phyloP scores from a whole-genome alignment of 192 early-diverging fungal genomes.

The Rhizoclosmatium sp. region DNA sequence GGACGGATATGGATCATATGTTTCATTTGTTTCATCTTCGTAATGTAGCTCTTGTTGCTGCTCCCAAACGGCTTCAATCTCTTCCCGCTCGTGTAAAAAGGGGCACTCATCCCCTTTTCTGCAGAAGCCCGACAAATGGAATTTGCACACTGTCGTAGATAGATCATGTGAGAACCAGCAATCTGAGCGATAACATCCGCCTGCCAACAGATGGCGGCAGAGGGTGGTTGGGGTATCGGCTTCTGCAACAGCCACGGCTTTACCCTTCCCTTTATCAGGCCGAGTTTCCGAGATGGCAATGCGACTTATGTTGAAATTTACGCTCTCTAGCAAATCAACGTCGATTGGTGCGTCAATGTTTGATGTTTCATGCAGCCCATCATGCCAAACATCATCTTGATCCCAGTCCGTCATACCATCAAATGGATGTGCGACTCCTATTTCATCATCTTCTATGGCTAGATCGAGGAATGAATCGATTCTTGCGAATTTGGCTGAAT shows the following conservation, averaged over 20 bases:
- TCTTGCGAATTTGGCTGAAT: neutral
- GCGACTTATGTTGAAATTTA: neutral
- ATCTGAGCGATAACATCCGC: constrained; percentile 54
- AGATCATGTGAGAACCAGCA: constrained; percentile 65
- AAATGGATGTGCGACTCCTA: neutral
- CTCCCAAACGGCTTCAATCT: neutral
- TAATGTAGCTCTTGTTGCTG: neutral
- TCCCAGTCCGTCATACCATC: neutral
- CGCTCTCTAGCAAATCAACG: neutral
- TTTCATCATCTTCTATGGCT: neutral
- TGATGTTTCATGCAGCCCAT: neutral
- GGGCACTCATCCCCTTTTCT: constrained; percentile 50
- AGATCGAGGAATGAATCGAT: constrained; percentile 32
- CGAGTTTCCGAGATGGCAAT: neutral
- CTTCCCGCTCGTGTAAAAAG: constrained; percentile 50
- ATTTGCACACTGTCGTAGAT: constrained; percentile 52
- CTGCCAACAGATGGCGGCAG: constrained; percentile 61
- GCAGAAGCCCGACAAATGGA: constrained; percentile 53
- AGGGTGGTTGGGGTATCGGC: neutral
- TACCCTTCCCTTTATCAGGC: neutral
- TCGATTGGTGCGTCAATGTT: neutral
- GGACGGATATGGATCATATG: neutral
- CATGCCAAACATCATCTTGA: neutral
- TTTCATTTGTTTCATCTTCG: neutral
- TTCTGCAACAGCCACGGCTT: neutral